phyloP scores from a whole-genome alignment of 2,329 filamentous ascomycete species.

The Rachicladosporium sp. region DNA sequence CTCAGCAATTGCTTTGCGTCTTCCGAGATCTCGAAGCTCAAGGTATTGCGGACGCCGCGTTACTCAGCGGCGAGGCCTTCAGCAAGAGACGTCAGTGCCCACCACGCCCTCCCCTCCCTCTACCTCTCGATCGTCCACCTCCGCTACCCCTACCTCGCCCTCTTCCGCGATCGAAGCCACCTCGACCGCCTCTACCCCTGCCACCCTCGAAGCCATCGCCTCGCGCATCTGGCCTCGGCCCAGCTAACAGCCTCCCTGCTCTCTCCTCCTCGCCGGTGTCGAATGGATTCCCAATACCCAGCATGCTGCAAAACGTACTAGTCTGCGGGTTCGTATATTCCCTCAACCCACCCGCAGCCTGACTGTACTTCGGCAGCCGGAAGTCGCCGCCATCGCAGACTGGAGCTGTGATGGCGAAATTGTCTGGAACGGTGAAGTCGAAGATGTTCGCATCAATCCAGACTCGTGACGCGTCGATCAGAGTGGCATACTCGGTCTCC shows the following conservation, averaged over 20 bases:
- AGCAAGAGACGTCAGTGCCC: not conserved
- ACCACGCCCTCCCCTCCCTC: conserved; percentile 9
- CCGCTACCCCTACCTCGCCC: conserved; percentile 11
- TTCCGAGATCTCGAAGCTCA: too few species aligned
- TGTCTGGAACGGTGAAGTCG: conserved; percentile 56
- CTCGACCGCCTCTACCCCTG: conserved; percentile 10
- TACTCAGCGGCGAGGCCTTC: too few species aligned
- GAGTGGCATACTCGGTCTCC: conserved; percentile 30
- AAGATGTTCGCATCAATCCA: conserved; percentile 64
- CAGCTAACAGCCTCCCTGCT: conserved; percentile 42
- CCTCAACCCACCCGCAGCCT: conserved; percentile 37
- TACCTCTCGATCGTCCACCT: conserved; percentile 6
- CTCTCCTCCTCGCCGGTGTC: conserved; percentile 61
- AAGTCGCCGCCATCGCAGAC: conserved; percentile 34
- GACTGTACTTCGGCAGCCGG: conserved; percentile 13
- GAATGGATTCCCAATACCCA: conserved; percentile 68
- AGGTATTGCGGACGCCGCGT: too few species aligned
- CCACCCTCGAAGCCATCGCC: conserved; percentile 6
- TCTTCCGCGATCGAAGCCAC: conserved; percentile 4
- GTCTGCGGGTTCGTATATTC: conserved; percentile 89
- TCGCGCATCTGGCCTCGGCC: conserved; percentile 36
- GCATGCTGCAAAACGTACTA: conserved; percentile 59
- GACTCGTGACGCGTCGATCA: conserved; percentile 56
- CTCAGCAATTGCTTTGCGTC: too few species aligned
- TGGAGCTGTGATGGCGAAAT: conserved; percentile 67